phyloP scores from a whole-genome alignment of 129 eudicot genomes.

The Heracleum sosnowskyi region DNA sequence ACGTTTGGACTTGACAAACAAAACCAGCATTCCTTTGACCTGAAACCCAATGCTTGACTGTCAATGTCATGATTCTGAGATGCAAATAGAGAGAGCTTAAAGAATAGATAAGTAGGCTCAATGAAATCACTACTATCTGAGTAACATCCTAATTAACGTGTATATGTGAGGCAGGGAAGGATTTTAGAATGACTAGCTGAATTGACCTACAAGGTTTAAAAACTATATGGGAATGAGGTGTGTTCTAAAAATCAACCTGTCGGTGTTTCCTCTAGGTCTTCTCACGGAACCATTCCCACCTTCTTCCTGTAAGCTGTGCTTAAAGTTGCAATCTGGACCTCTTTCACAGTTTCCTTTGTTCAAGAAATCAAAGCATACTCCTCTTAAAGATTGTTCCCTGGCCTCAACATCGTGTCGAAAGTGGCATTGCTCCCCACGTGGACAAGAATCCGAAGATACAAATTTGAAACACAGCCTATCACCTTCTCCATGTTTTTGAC shows the following conservation, averaged over 20 bases:
- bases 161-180: not conserved
- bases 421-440: constrained; percentile 77
- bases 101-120: not conserved
- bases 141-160: not conserved
- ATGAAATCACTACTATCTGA: not conserved
- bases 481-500: constrained; percentile 69
- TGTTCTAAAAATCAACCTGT: constrained; percentile 42
- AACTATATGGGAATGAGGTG: not conserved
- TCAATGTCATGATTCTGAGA: not conserved
- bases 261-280: constrained; percentile 36
- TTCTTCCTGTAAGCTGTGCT: constrained; percentile 81
- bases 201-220: not conserved
- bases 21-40: constrained; percentile 98
- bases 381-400: constrained; percentile 77
- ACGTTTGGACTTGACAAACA: constrained; percentile 94
- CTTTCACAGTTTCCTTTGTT: constrained; percentile 97
- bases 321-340: constrained; percentile 78
- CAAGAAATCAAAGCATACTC: constrained; percentile 90
- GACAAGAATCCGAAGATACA: constrained; percentile 78
- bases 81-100: not conserved
- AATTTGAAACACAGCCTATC: constrained; percentile 77
- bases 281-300: constrained; percentile 23
- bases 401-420: constrained; percentile 86
- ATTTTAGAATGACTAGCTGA: not conserved
- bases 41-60: constrained; percentile 18